Evolutionary conservation across 192 early-diverging fungal genomes (phyloP), one percentile per base, ranked within the genome.

Genomic region (Coemansia sp.): DNA sequence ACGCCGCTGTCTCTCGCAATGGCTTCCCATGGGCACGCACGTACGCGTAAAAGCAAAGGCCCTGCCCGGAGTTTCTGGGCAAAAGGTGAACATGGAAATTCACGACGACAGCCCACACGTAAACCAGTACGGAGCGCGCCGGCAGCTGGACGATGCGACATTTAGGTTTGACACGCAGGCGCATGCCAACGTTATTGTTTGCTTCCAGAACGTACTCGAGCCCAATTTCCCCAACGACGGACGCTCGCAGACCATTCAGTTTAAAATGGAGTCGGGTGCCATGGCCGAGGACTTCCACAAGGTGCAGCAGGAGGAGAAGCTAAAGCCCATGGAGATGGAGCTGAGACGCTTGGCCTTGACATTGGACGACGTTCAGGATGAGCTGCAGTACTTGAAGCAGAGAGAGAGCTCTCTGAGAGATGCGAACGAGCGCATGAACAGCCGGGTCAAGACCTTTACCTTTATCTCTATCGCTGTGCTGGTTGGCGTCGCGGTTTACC

Each of bases 381-480:
- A 96, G 56, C 91, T 98, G 89, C 90, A 94, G 64, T 87, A 89
- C 62, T 71, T 96, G 56, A 93, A 95, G 81, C 74, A 67, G 36
- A 82, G 93, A 43, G 96, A 98, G 70, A 85, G 84, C 62, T 83
- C 85, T 53, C 88, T 98, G 90, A 85, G 96, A 68, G 88, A 96
- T 68, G 90, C 93, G 19, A 98, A 96, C 79, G 94, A 98, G 87
- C 87, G 90, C 0, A 97, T 94, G 45, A 98, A 98, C 76, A 86
- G 89, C 19, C 87, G 94, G 36, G 94, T 98, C 19, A 84, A 91
- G 68, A 76, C 65, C 0, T 77, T 83, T 61, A 73, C 67, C 67
- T 90, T 89, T 80, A 88, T 96, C 67, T 90, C 89, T 67, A 85
- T 91, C 6, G 64, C 93, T 22, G 90, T 92, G 11, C 85, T 98